These are phyloP conservation scores for Symbiodinium natans DNA, from an alignment of 73 alveolate species.

Conservation along the genomic window DNA sequence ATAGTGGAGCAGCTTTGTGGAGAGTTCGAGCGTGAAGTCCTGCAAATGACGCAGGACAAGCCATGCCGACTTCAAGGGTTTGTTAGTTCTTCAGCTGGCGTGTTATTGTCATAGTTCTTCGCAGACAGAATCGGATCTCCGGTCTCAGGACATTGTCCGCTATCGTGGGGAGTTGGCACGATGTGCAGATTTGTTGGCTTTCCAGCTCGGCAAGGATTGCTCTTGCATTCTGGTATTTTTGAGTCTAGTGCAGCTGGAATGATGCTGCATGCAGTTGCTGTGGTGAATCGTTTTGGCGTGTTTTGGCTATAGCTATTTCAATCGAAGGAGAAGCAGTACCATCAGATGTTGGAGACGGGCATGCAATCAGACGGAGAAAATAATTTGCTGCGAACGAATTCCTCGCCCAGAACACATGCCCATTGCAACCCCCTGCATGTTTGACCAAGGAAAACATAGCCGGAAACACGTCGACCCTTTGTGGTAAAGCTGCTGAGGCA, in stretches of 20 bases:
- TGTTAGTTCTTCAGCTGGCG: not conserved
- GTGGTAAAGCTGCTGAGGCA: conserved; percentile 80
- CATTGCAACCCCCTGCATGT: not conserved
- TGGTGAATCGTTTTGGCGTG: not conserved
- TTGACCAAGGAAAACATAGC: conserved; percentile 56
- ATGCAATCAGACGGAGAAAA: not conserved
- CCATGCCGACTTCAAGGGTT: not conserved
- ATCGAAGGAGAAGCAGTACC: conserved; percentile 76
- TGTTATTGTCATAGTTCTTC: not conserved
- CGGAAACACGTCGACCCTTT: conserved; percentile 55
- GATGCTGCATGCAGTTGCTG: too few relatives aligned
- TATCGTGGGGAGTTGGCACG: conserved; percentile 85
- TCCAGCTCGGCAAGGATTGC: conserved; percentile 68
- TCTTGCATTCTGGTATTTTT: too few relatives aligned
- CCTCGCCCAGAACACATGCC: too few relatives aligned
- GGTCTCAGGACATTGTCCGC: conserved; percentile 90
- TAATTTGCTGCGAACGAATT: too few relatives aligned
- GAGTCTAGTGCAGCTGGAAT: too few relatives aligned
- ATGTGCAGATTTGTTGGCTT: conserved; percentile 71
- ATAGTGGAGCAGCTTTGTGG: conserved; percentile 65
- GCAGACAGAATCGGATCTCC: too few relatives aligned
- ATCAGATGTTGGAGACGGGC: conserved; percentile 39
- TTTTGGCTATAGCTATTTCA: too few relatives aligned
- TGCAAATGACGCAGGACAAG: conserved; percentile 63
- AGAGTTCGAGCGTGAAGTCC: conserved; percentile 70